phyloP scores from a whole-genome alignment of 208 protist species.

The Naegleria lovaniensis region DNA sequence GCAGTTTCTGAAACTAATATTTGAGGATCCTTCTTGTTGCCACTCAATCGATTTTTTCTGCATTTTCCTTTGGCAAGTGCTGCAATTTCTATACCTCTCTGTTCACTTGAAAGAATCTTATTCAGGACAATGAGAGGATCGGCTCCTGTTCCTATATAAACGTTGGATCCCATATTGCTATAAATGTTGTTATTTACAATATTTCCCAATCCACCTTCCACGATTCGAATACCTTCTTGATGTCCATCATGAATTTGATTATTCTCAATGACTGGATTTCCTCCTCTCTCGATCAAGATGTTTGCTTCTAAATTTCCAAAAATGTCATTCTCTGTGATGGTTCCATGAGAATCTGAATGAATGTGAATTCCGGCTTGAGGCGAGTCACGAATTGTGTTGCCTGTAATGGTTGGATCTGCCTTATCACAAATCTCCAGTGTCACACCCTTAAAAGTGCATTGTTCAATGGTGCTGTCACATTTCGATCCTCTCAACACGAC shows the following conservation, averaged over 20 bases:
- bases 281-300: neutral
- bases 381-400: neutral
- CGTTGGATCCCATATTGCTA: neutral
- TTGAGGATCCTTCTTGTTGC: neutral
- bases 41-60: neutral
- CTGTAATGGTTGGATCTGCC: neutral
- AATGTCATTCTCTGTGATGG: neutral
- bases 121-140: neutral
- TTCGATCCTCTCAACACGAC: neutral
- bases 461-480: neutral
- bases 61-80: neutral
- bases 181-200: neutral
- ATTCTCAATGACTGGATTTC: neutral
- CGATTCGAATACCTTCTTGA: neutral
- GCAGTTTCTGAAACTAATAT: neutral
- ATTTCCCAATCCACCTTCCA: neutral
- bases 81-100: neutral
- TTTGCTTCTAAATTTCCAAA: neutral
- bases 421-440: neutral
- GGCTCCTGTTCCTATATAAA: neutral
- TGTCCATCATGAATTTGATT: neutral
- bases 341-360: neutral
- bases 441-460: neutral
- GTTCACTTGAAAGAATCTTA: neutral
- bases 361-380: neutral